Conservation (phyloP, 495 filamentous ascomycete genomes). For the Gamarada debralockiae region DNA sequence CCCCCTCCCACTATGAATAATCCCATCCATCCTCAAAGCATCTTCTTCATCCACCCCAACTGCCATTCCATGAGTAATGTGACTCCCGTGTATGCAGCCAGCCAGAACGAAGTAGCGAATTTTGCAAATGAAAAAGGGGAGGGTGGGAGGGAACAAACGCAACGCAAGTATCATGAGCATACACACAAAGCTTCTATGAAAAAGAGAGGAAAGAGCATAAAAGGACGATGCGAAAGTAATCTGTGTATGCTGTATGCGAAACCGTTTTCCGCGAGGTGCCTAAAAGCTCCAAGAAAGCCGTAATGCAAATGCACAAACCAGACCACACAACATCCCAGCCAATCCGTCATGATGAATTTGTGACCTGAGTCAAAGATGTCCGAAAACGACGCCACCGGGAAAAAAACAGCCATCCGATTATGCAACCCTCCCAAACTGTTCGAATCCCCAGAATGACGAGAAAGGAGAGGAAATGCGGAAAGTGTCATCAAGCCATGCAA, state of each 20-base stretch:
- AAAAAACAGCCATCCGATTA: constrained; percentile 12
- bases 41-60: too few species aligned
- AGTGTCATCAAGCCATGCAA: constrained; percentile 29
- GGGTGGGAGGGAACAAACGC: neutral
- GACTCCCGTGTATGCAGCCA: constrained; percentile 22
- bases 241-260: neutral
- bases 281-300: neutral
- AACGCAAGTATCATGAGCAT: too few species aligned
- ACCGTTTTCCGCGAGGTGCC: neutral
- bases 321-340: constrained; percentile 5
- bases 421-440: constrained; percentile 9
- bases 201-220: neutral
- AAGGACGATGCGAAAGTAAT: neutral
- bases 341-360: constrained; percentile 8
- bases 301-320: constrained; percentile 4
- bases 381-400: constrained; percentile 16
- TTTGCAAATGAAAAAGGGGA: constrained; percentile 7
- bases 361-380: constrained; percentile 5
- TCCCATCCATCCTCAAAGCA: too few species aligned
- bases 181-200: neutral
- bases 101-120: constrained; percentile 5
- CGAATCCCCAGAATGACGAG: constrained; percentile 6
- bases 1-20: too few species aligned
- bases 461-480: constrained; percentile 17
- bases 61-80: constrained; percentile 5